Evolutionary conservation across 108 stramenopile genomes (phyloP).

Genomic region (Chaetoceros tenuissimus): DNA sequence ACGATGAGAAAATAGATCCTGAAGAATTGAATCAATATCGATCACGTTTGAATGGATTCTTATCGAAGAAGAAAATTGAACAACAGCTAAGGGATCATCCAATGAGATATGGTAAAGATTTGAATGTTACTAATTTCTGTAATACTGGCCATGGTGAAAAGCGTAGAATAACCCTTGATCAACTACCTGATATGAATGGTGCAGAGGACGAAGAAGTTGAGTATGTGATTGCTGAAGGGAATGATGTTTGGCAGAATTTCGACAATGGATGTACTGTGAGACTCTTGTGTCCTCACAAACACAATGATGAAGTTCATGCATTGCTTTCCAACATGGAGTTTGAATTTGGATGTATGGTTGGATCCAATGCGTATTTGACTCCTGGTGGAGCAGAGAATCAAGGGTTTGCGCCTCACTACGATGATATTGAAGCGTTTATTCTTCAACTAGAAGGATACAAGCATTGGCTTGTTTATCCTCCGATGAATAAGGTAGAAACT

Average conservation of each 20-base stretch:
- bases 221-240: constrained; percentile 49
- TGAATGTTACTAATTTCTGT: constrained; percentile 88
- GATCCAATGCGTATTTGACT: constrained; percentile 94
- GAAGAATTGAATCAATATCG: constrained; percentile 4
- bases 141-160: constrained; percentile 62
- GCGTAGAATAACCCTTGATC: constrained; percentile 67
- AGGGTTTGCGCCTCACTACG: constrained; percentile 99
- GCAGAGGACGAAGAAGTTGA: constrained; percentile 20
- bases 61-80: constrained; percentile 46
- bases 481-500: constrained; percentile 38
- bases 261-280: constrained; percentile 81
- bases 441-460: constrained; percentile 88
- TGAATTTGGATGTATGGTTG: constrained; percentile 92
- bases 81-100: constrained; percentile 37
- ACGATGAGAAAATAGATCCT: no score
- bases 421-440: constrained; percentile 97
- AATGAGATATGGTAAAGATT: constrained; percentile 78
- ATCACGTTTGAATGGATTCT: constrained; percentile 44
- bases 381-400: constrained; percentile 70
- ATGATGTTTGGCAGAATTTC: constrained; percentile 75
- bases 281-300: constrained; percentile 90
- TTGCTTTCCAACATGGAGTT: constrained; percentile 80
- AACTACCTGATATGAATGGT: constrained; percentile 20
- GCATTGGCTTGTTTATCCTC: constrained; percentile 88
- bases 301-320: constrained; percentile 67